Conservation (phyloP, 495 filamentous ascomycete species). For the Penicillium goetzii region DNA sequence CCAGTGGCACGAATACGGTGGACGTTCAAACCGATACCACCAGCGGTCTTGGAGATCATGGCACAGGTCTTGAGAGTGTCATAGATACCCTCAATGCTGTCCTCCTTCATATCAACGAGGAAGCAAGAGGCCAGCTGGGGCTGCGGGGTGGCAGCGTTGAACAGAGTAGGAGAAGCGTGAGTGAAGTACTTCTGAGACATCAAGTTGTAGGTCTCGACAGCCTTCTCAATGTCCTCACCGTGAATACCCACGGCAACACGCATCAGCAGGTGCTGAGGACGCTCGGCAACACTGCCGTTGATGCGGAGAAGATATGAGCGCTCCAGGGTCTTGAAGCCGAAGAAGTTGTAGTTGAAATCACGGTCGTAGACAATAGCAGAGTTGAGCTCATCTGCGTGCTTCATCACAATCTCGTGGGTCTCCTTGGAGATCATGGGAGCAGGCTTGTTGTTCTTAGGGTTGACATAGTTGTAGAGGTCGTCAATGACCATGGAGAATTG, state of each 20-base stretch:
- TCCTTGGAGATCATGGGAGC: constrained; percentile 93
- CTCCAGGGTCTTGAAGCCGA: constrained; percentile 99
- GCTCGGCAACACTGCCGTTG: constrained; percentile 90
- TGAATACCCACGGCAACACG: constrained; percentile 96
- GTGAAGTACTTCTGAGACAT: constrained; percentile 99
- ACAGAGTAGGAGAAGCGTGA: constrained; percentile 94
- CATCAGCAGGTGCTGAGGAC: constrained; percentile 99
- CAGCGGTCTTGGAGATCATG: constrained; percentile 99
- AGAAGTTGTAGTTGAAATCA: constrained; percentile 99
- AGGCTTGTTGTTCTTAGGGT: constrained; percentile 83
- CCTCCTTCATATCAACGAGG: constrained; percentile 96
- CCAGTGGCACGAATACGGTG: constrained; percentile 96
- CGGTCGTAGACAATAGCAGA: constrained; percentile 98
- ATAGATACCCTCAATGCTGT: constrained; percentile 99
- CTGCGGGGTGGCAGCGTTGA: constrained; percentile 94
- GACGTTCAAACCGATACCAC: constrained; percentile 93
- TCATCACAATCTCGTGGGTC: constrained; percentile 89
- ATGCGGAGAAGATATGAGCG: constrained; percentile 94
- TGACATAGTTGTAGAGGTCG: constrained; percentile 94
- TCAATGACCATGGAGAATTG: constrained; percentile 93
- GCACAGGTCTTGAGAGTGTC: constrained; percentile 99
- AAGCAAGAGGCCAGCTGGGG: constrained; percentile 97
- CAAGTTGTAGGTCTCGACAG: constrained; percentile 94
- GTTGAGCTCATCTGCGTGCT: constrained; percentile 93
- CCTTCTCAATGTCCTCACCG: constrained; percentile 90